Base-by-base conservation (phyloP, 2,329 filamentous ascomycete genomes). In the Hypoxylon sp. region DNA sequence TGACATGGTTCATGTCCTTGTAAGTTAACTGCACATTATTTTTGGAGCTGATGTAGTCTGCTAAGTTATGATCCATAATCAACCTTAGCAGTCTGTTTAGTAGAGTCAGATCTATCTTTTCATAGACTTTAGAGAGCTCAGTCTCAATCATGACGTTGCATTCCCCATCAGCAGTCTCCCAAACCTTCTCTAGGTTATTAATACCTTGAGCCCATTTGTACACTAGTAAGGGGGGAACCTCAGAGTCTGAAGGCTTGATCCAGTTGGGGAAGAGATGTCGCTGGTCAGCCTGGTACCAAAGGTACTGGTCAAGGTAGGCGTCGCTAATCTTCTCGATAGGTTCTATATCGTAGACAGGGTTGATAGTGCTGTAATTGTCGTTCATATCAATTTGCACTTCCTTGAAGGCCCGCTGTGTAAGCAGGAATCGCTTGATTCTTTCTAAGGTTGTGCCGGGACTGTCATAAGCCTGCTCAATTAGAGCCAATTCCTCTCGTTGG, bases 161-260 rank as follows among this genome's bases (percentile, higher is more conserved):
- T 80, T 99, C 94, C 70, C 96, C 96, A 75, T 98, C 92, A 48
- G 93, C 89, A 19, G 93, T 92, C 76, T 97, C 93, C 96, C 96
- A 99, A 29, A 99, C 94, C 72, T 94, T 93, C 75, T 94, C 92
- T 51, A 99, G 84, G 78, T 99, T 99, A 85, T 99, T 99, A 85
- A 99, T 98, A 55, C 96, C 96, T 79, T 99, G 97, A 1, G 96
- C 94, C 97, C 97, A 99, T 81, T 99, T 99, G 86, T 99, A 99
- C 0, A 93, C 93, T 66, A 99, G 83, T 14, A 99, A 84, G 26
- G 96, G 96, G 2, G 97, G 96, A 0, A 99, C 96, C 80, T 99
- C 97, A 0, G 95, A 97, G 78, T 99, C 96, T 0, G 96, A 98
- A 6, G 96, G 96, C 84, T 99, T 99, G 83, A 99, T 98, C 96